Base-by-base conservation (phyloP, 768 basidiomycete species). In the Agaricus subrufescens region DNA sequence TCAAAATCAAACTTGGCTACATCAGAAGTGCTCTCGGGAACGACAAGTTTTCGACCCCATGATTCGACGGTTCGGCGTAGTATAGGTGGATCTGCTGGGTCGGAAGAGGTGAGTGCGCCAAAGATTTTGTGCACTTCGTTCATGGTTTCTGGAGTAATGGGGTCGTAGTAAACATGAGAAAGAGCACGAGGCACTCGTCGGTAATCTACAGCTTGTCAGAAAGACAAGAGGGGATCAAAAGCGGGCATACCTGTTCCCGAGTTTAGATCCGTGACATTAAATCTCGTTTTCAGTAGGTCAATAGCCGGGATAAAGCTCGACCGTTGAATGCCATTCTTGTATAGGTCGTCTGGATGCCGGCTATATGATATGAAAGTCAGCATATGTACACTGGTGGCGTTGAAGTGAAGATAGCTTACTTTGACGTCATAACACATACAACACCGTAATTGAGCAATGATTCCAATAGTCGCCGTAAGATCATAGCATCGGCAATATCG, bases 401-500 rank as follows among this genome's bases (percentile, higher is more conserved):
- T 9, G 14, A 37, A 34, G n/a, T 12, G 23, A n/a, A 31, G 6
- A 19, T 8, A n/a, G 69, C 91, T 65, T 57, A 97, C 96, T 99
- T 99, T 52, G 95, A 98, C 0, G 97, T 99, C 75, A 98, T 91
- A 26, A 99, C 87, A 65, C 87, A 93, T 46, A 98, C 85, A 10
- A 98, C 94, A 7, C 96, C 97, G 62, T 87, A 86, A 50, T 85
- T 85, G 50, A 94, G 76, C 62, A 99, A 71, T n/a, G 80, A 77
- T 68, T 98, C 95, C 46, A 99, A 74, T 19, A 99, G 76, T 48
- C 94, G 84, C 40, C 95, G 79, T 27, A 99, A 80, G 59, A 99
- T 95, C 97, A 99, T 98, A 14, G 97, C 96, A 62, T 97, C 94
- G 23, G 91, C 94, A 58, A 98, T 98, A 71, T 98, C 96, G 14